Conservation (phyloP, 192 early-diverging fungal species). For the Phlyctochytrium bullatum region DNA sequence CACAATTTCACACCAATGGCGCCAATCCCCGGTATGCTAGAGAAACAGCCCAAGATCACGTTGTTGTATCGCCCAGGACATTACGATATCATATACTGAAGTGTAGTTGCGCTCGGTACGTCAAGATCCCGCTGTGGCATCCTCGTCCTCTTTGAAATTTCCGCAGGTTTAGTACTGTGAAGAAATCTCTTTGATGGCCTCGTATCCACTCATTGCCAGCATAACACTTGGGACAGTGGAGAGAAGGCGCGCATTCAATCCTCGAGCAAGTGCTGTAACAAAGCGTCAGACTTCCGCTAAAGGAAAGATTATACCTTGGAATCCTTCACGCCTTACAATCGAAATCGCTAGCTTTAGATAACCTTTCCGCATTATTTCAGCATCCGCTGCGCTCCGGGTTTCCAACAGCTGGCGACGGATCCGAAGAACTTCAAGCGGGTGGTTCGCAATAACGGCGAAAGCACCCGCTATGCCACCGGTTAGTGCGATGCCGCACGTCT, state of each 20-base stretch:
- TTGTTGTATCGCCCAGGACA: constrained; percentile 56
- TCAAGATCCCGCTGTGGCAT: too few species aligned
- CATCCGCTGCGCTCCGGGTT: constrained; percentile 25
- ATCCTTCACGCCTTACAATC: constrained; percentile 36
- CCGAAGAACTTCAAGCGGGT: constrained; percentile 46
- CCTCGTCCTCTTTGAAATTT: too few species aligned
- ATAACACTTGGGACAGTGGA: constrained; percentile 44
- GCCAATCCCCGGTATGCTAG: constrained; percentile 24
- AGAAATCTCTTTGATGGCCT: constrained; percentile 43
- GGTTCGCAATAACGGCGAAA: constrained; percentile 40
- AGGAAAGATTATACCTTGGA: constrained; percentile 6
- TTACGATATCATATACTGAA: constrained; percentile 69
- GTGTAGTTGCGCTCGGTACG: too few species aligned
- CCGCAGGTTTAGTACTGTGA: too few species aligned
- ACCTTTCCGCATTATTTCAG: constrained; percentile 32
- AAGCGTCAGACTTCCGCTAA: not conserved
- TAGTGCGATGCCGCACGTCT: constrained; percentile 23
- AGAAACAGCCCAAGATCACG: constrained; percentile 44
- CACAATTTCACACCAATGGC: constrained; percentile 72
- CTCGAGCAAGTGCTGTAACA: constrained; percentile 39
- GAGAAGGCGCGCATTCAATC: constrained; percentile 31
- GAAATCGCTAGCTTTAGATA: constrained; percentile 28
- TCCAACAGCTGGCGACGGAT: constrained; percentile 44
- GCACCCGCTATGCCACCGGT: constrained; percentile 35
- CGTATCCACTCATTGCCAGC: constrained; percentile 46